These are phyloP conservation scores for Nannochloropsis gaditana DNA, from an alignment of 108 stramenopile genomes.

Conservation along the genomic window DNA sequence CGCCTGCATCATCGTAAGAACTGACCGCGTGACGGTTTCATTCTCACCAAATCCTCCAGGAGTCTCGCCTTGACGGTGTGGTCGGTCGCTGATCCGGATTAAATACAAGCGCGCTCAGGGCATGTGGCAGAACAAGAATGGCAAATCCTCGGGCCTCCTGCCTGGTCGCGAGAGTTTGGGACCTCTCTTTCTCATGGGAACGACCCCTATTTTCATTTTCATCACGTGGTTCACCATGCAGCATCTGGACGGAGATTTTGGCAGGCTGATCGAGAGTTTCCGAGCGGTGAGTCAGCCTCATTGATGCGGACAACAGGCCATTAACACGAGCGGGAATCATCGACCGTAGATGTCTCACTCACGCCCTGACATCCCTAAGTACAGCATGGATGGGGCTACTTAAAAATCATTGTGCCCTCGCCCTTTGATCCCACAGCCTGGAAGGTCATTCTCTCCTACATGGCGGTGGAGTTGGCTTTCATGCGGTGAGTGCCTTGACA, in stretches of 20 bases:
- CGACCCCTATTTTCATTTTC: conserved; percentile 34
- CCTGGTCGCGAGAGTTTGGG: conserved; percentile 35
- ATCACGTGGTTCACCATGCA: conserved; percentile 32
- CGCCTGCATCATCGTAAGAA: too few relatives aligned
- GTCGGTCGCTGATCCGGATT: too few relatives aligned
- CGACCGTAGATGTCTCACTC: too few relatives aligned
- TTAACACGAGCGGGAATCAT: too few relatives aligned
- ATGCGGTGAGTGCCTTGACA: conserved; percentile 44
- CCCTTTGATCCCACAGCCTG: conserved; percentile 58
- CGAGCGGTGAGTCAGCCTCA: background rate
- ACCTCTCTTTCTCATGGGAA: conserved; percentile 28
- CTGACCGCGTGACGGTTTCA: too few relatives aligned
- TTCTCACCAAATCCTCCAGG: too few relatives aligned
- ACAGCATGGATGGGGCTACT: conserved; percentile 24
- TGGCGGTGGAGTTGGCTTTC: conserved; percentile 67
- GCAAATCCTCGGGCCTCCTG: conserved; percentile 36
- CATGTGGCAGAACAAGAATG: conserved; percentile 23
- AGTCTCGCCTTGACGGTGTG: too few relatives aligned
- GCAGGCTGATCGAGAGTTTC: conserved; percentile 20
- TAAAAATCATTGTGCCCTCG: conserved; percentile 40
- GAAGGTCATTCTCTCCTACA: conserved; percentile 63
- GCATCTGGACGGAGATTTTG: conserved; percentile 25
- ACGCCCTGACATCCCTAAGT: background rate
- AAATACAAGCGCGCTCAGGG: background rate
- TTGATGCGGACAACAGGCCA: too few relatives aligned